Base-by-base conservation (phyloP, 352 stramenopile genomes). In the Phytophthora pisi region DNA sequence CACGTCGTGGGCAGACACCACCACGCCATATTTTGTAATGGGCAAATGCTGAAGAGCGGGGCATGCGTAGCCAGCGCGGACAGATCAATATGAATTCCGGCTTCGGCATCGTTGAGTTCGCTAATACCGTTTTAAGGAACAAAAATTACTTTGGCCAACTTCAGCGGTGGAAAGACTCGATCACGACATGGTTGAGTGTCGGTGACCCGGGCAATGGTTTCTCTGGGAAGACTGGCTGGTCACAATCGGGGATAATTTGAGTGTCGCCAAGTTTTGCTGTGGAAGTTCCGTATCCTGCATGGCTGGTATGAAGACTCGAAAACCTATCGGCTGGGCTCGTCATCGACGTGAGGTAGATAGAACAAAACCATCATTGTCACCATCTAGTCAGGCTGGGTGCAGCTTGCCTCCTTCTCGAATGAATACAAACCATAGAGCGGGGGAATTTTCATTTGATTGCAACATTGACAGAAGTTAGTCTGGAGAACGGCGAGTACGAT, bases 251-350 rank as follows among this genome's bases (percentile, higher is more conserved):
- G 11, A 8, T 49, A 49, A 49, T 24, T 24, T 8, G 16, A 49
- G 4, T 3, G 26, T 51, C 31, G 13, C 30, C 30, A 45, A 57
- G 38, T 15, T 61, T 38, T n/a, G n/a, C 15, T 5, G 23, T 61
- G 26, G 40, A 61, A 30, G 52, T n/a, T 4, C 40, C 54, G 16
- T 52, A 51, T 3, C 54, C 54, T 20, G 20, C 20, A 20, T 20
- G 20, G 20, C 20, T 20, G 20, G 20, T 20, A 51, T 40, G 54
- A 10, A 34, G 3, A 34, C 6, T 52, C 38, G 8, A 51, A 23
- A n/a, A 45, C 2, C 34, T 42, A 4, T 16, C 34, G 4, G 0
- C 28, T 45, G 16, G 31, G 54, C 54, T 20, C 54, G 54, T 5
- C n/a, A 61, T 6, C 40, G 42, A n/a, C 24, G 30, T 6, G 2